A percentile compares a stretch with the other conserved stretches of the same genome.
Conservation (phyloP, 371 early-diverging fungal genomes). For the Syncephalis fuscata region DNA sequence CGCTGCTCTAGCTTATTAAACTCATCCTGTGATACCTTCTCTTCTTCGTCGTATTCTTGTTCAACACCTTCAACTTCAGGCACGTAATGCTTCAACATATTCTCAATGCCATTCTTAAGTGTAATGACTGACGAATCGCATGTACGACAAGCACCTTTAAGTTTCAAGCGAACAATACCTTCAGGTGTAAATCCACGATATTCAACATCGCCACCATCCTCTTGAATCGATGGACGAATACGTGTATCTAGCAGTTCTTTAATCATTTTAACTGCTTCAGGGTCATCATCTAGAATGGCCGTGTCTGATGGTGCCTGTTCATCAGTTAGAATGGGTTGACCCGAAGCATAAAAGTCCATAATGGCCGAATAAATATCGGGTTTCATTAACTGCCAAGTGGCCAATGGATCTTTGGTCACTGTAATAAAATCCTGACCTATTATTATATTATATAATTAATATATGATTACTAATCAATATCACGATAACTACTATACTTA, state of each 20-base stretch:
- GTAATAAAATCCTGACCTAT: conserved; percentile 82
- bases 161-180: conserved; percentile 76
- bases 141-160: conserved; percentile 91
- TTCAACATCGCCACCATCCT: conserved; percentile 97
- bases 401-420: conserved; percentile 65
- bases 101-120: conserved; percentile 94
- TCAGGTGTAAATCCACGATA: conserved; percentile 66
- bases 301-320: conserved; percentile 46
- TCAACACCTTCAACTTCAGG: conserved; percentile 91
- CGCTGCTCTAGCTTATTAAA: conserved; percentile 8
- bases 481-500: too few species aligned
- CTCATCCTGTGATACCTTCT: conserved; percentile 4
- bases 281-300: conserved; percentile 56
- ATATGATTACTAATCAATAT: too few species aligned
- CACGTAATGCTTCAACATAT: conserved; percentile 96
- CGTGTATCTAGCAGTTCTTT: conserved; percentile 91
- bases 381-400: conserved; percentile 87
- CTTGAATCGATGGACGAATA: conserved; percentile 90
- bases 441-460: too few species aligned
- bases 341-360: conserved; percentile 86
- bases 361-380: conserved; percentile 88
- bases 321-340: conserved; percentile 45
- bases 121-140: conserved; percentile 81
- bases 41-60: conserved; percentile 44
- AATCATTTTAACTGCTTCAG: conserved; percentile 89